These are phyloP conservation scores for Podospora anserina DNA, from an alignment of 495 filamentous ascomycete genomes.

Conservation along the genomic window DNA sequence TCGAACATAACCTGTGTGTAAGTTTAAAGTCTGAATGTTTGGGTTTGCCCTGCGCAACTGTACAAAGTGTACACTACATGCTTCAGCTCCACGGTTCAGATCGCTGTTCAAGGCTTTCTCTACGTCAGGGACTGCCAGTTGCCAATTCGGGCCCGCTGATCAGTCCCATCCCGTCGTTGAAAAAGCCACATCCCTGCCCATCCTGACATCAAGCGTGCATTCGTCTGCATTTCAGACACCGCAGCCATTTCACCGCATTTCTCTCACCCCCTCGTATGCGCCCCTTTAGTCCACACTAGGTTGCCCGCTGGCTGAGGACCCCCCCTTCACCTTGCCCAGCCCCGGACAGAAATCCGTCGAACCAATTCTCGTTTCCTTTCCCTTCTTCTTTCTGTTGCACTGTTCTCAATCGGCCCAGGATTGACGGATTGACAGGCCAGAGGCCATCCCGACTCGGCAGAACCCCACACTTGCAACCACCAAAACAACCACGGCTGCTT, in stretches of 20 bases:
- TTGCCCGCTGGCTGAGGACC: neutral
- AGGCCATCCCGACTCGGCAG: constrained; percentile 1
- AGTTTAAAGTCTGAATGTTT: constrained; percentile 5
- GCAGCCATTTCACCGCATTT: neutral
- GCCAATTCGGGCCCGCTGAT: constrained; percentile 25
- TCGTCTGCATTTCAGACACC: neutral
- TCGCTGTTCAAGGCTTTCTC: neutral
- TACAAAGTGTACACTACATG: neutral
- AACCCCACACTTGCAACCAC: constrained; percentile 2
- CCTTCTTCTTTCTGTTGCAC: constrained; percentile 13
- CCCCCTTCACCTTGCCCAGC: neutral
- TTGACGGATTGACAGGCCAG: neutral
- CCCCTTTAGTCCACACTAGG: neutral
- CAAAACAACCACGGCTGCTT: neutral
- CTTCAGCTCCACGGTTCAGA: neutral
- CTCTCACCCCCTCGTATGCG: neutral
- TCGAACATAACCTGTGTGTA: neutral
- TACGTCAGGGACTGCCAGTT: constrained; percentile 13
- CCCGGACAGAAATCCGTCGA: neutral
- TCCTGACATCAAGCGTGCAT: constrained; percentile 19
- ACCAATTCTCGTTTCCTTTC: neutral
- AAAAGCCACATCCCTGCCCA: constrained; percentile 18
- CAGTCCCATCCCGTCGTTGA: constrained; percentile 15
- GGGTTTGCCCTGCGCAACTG: no score
- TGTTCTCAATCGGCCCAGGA: constrained; percentile 11